Percentiles rank a stretch among this genome's conserved stretches.
These are phyloP conservation scores for Butyriboletus loyo DNA, from an alignment of 768 basidiomycete species.

Conservation along the genomic window DNA sequence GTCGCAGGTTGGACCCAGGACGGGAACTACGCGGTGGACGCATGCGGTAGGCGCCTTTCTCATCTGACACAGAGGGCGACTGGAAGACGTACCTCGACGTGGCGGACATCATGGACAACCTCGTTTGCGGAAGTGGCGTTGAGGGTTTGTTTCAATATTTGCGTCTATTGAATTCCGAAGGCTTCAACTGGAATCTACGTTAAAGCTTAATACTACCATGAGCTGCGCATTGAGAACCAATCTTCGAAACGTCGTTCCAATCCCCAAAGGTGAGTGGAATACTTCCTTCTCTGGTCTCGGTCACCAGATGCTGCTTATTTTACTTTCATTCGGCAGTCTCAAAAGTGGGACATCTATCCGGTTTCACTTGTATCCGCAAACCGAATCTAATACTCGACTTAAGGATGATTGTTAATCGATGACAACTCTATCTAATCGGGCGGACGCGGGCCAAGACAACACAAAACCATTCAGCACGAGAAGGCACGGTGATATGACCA, in stretches of 20 bases:
- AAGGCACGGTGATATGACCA: not conserved
- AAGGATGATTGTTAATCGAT: no score
- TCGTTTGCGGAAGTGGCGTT: not conserved
- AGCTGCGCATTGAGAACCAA: no score
- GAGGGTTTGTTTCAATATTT: conserved; percentile 16
- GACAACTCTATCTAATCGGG: no score
- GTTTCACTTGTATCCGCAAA: not conserved
- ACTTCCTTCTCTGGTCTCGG: not conserved
- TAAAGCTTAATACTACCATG: no score
- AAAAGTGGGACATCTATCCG: not conserved
- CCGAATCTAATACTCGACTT: no score
- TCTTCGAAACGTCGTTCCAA: not conserved
- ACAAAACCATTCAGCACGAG: not conserved
- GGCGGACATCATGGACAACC: conserved; percentile 1
- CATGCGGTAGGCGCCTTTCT: conserved; percentile 66
- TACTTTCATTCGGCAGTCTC: no score
- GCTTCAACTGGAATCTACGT: no score
- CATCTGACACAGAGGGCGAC: conserved; percentile 64
- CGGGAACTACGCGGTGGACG: conserved; percentile 39
- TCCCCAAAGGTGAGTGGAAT: not conserved
- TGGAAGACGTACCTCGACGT: conserved; percentile 25
- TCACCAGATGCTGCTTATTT: no score
- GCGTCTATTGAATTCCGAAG: conserved; percentile 12
- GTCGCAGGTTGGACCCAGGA: conserved; percentile 19
- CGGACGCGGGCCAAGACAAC: not conserved